Base-by-base conservation (phyloP, 2,329 filamentous ascomycete species). In the Microsporum ferrugineum region DNA sequence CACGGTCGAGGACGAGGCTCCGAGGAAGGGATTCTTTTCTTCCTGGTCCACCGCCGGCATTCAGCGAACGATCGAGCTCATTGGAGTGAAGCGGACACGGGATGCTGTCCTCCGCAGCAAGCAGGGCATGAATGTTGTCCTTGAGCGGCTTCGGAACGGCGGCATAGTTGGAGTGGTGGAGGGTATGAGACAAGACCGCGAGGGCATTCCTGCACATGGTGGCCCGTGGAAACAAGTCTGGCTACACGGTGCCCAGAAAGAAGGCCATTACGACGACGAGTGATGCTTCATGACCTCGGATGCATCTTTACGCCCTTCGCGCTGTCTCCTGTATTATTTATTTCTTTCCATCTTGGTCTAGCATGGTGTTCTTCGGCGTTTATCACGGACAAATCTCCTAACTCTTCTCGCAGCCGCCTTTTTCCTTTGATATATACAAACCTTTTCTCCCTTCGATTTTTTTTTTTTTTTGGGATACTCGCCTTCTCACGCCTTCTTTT, bases 131-230 rank as follows among this genome's bases (percentile, higher is more conserved):
- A 84, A 84, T 62, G 79, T 86, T 27, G 84, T 87, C 27, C 75
- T 87, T 5, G 82, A 84, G 68, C 75, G 84, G 39, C 72, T 89
- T 69, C 78, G 86, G 60, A 78, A 79, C 62, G 86, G 86, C 43
- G 87, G 86, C 0, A 75, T 89, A 17, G 84, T 87, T 14, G 85
- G 75, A 27, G 86, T 88, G n/a, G 74, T 89, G 34, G 86, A 88
- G 65, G 85, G 84, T 33, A 88, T 88, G 85, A 77, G 84, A 58
- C 76, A 78, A 66, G 85, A 88, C 68, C 77, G 80, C 45, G 79
- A 82, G 27, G 69, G 71, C 58, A 67, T 71, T 62, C 67, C 71
- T 62, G 73, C 71, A 2, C 65, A 69, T 5, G 73, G 77, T 17
- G 71, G 74, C 5, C 70, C 72, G 12, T 77, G 74, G 73, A 75